Percentiles rank a stretch among this genome's conserved stretches.
phyloP scores from a whole-genome alignment of 805 yeast species.

The Spathaspora girioi region DNA sequence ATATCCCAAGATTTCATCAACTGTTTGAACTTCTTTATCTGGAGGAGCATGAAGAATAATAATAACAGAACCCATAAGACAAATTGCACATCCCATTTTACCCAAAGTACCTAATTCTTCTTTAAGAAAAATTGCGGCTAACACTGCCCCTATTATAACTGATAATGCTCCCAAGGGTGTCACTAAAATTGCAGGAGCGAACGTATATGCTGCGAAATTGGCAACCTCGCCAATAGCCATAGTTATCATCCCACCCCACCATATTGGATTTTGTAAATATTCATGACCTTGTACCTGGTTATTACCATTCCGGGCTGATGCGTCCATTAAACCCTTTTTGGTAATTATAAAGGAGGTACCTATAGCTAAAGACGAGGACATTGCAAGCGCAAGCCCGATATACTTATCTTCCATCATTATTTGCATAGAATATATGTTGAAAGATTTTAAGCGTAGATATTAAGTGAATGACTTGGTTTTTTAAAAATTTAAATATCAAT shows the following conservation, averaged over 20 bases:
- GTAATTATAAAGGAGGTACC: conserved; percentile 90
- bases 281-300: conserved; percentile 65
- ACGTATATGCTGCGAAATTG: conserved; percentile 90
- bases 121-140: conserved; percentile 79
- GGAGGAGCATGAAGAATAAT: conserved; percentile 91
- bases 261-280: conserved; percentile 77
- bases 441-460: not conserved
- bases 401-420: conserved; percentile 72
- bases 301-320: conserved; percentile 58
- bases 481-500: no score
- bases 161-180: conserved; percentile 90
- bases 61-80: conserved; percentile 82
- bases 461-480: not conserved
- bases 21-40: conserved; percentile 85
- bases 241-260: conserved; percentile 92
- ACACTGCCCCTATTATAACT: conserved; percentile 87
- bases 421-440: not conserved
- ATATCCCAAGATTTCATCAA: conserved; percentile 78
- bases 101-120: conserved; percentile 88
- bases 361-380: conserved; percentile 82
- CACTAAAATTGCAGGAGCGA: conserved; percentile 90
- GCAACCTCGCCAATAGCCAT: conserved; percentile 93
- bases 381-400: conserved; percentile 84
- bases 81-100: conserved; percentile 89
- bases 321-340: conserved; percentile 76